Evolutionary conservation across 371 early-diverging fungal genomes (phyloP).

Genomic region (Apophysomyces trapeziformis): DNA sequence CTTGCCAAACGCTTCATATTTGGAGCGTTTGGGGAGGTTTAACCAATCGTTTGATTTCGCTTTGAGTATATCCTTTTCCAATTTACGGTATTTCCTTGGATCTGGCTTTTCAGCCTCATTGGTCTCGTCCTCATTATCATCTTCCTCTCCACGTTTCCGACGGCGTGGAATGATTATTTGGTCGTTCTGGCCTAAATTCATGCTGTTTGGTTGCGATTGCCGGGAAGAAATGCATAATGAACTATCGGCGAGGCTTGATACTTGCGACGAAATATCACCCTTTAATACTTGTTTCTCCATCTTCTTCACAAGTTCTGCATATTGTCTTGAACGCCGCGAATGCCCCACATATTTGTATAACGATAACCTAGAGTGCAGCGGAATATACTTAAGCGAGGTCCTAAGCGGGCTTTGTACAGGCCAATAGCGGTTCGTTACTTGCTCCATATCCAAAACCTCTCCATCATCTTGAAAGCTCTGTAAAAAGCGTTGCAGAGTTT

Average conservation of each 20-base stretch:
- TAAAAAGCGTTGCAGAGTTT: constrained; percentile 15
- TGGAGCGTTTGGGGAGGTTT: background rate
- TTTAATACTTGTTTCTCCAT: constrained; percentile 45
- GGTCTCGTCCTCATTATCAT: too few relatives aligned
- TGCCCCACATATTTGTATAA: constrained; percentile 26
- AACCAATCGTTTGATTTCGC: background rate
- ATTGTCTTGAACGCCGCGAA: constrained; percentile 29
- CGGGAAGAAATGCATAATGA: background rate
- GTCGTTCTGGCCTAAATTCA: too few relatives aligned
- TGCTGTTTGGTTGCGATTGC: background rate
- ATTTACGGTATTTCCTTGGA: background rate
- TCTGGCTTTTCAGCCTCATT: background rate
- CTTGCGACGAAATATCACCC: constrained; percentile 16
- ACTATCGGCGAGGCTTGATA: background rate
- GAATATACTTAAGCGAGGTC: constrained; percentile 22
- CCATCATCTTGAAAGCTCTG: constrained; percentile 8
- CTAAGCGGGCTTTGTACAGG: constrained; percentile 11
- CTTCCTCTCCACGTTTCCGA: too few relatives aligned
- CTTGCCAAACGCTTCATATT: background rate
- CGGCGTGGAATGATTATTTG: too few relatives aligned
- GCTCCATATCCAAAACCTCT: constrained; percentile 13
- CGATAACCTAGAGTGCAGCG: constrained; percentile 20
- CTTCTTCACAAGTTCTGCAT: constrained; percentile 22
- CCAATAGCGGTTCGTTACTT: constrained; percentile 27
- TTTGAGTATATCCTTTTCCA: background rate